phyloP scores from a whole-genome alignment of 495 filamentous ascomycete genomes.

The Penicillium pulvis region DNA sequence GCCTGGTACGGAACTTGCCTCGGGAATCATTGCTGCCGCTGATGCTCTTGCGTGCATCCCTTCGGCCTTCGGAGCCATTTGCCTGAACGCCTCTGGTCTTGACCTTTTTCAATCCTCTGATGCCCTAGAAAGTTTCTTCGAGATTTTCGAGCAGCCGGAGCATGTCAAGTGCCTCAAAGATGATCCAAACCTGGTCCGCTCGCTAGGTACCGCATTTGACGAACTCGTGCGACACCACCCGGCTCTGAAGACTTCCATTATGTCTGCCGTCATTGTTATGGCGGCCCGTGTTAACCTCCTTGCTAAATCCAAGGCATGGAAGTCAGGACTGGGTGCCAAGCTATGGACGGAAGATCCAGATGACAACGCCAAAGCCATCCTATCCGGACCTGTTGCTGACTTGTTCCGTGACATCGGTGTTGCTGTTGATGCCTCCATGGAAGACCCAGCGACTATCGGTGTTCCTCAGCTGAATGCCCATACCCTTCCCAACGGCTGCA shows the following conservation, averaged over 20 bases:
- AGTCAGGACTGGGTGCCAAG: conserved; percentile 74
- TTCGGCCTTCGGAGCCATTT: conserved; percentile 88
- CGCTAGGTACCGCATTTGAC: conserved; percentile 82
- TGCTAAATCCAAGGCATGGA: conserved; percentile 65
- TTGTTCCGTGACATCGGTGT: conserved; percentile 41
- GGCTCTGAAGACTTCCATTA: conserved; percentile 71
- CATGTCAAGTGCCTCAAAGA: conserved; percentile 81
- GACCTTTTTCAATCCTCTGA: conserved; percentile 82
- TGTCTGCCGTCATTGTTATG: conserved; percentile 81
- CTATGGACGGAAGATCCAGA: conserved; percentile 62
- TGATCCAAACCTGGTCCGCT: conserved; percentile 58
- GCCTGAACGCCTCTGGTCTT: conserved; percentile 84
- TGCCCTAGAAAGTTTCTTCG: conserved; percentile 83
- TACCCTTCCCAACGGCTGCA: conserved; percentile 42
- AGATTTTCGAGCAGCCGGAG: conserved; percentile 88
- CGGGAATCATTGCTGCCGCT: conserved; percentile 76
- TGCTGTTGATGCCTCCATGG: conserved; percentile 28
- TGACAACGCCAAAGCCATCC: conserved; percentile 35
- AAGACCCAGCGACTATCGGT: conserved; percentile 34
- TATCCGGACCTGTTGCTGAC: conserved; percentile 35
- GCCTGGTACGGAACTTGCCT: conserved; percentile 53
- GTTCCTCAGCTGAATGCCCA: conserved; percentile 34
- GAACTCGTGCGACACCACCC: conserved; percentile 95
- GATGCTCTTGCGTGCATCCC: conserved; percentile 88
- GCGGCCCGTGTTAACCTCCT: conserved; percentile 72